phyloP scores from a whole-genome alignment of 495 filamentous ascomycete genomes.

The Aspergillus sclerotioniger region DNA sequence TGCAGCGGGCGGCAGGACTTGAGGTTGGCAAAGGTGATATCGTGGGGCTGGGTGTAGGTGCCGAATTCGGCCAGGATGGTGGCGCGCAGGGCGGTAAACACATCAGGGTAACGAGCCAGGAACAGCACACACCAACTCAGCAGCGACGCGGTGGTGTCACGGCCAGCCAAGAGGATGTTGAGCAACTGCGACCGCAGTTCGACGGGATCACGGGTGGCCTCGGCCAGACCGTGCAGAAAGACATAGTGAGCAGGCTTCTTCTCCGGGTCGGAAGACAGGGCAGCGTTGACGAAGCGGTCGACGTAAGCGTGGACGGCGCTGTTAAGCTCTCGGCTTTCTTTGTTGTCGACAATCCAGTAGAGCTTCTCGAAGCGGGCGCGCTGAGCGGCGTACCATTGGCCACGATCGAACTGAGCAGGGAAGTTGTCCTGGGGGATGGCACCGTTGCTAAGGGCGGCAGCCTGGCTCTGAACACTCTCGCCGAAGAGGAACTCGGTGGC shows the following conservation, averaged over 20 bases:
- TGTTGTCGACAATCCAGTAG: constrained; percentile 48
- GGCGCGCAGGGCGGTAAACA: constrained; percentile 50
- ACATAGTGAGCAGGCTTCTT: constrained; percentile 31
- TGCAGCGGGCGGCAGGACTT: constrained; percentile 51
- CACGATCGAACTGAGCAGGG: constrained; percentile 40
- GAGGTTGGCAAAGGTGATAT: constrained; percentile 39
- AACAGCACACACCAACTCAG: constrained; percentile 65
- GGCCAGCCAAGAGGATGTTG: constrained; percentile 48
- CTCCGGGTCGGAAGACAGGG: constrained; percentile 27
- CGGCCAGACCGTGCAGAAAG: constrained; percentile 41
- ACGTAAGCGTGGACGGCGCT: constrained; percentile 50
- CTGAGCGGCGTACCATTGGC: constrained; percentile 36
- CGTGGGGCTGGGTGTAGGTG: constrained; percentile 30
- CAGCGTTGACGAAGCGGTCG: constrained; percentile 43
- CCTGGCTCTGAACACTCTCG: constrained; percentile 47
- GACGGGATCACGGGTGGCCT: constrained; percentile 37
- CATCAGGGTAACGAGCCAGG: constrained; percentile 46
- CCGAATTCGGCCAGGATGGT: constrained; percentile 49
- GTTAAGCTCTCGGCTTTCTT: constrained; percentile 42
- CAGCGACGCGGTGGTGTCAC: constrained; percentile 63
- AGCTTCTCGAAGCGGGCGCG: constrained; percentile 52
- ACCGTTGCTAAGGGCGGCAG: constrained; percentile 23
- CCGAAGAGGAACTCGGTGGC: constrained; percentile 70
- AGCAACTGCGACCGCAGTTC: constrained; percentile 59
- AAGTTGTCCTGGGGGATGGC: constrained; percentile 34